Evolutionary conservation across 768 basidiomycete species (phyloP).

Genomic region (Collybiopsis luxurians): DNA sequence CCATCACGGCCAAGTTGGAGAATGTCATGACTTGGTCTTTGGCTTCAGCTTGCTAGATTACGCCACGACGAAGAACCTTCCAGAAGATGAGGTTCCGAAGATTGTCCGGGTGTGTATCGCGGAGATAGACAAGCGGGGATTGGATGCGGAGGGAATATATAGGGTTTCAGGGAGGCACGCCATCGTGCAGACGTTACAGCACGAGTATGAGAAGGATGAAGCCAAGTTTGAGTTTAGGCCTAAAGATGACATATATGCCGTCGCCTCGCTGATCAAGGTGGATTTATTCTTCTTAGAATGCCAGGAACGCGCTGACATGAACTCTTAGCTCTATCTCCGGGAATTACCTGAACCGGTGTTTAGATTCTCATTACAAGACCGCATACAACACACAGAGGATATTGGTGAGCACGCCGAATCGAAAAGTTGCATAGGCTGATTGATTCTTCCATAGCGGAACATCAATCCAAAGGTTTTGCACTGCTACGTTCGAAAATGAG

Average conservation of each 20-base stretch:
- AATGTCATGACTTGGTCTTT: conserved; percentile 86
- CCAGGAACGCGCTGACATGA: conserved; percentile 1
- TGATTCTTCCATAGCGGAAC: conserved; percentile 50
- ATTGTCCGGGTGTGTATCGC: conserved; percentile 78
- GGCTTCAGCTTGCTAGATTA: conserved; percentile 88
- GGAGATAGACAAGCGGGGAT: conserved; percentile 78
- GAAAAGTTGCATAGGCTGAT: neutral
- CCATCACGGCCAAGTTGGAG: conserved; percentile 76
- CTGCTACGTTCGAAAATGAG: conserved; percentile 87
- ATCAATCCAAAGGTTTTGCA: conserved; percentile 65
- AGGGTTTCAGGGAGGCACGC: conserved; percentile 84
- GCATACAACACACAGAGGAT: conserved; percentile 77
- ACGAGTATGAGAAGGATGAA: conserved; percentile 86
- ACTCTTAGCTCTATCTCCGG: conserved; percentile 67
- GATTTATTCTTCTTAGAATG: conserved; percentile 11
- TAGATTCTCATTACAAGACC: conserved; percentile 74
- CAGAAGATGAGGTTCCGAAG: conserved; percentile 74
- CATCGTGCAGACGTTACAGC: conserved; percentile 81
- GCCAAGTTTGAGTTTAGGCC: conserved; percentile 67
- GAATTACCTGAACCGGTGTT: conserved; percentile 91
- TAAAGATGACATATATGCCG: conserved; percentile 79
- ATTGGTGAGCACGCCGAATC: conserved; percentile 44
- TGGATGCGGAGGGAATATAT: conserved; percentile 80
- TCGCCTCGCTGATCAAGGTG: conserved; percentile 85
- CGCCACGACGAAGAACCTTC: conserved; percentile 72